Percentiles rank a stretch among this genome's conserved stretches.
These are phyloP conservation scores for Aureoboletus auriporus DNA, from an alignment of 768 basidiomycete genomes.

Conservation along the genomic window DNA sequence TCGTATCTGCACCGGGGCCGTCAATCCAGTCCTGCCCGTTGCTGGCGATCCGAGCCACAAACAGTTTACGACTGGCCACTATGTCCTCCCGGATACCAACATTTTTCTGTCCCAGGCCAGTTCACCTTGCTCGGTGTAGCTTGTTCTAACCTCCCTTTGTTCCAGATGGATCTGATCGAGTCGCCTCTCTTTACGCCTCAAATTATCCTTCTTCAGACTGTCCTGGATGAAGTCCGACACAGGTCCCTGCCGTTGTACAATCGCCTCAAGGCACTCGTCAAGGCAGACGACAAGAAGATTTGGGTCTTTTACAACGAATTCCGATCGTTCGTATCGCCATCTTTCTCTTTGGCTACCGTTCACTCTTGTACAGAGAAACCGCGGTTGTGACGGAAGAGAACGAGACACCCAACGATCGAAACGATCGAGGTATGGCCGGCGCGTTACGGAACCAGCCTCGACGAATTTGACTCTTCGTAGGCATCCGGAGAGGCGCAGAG, in stretches of 20 bases:
- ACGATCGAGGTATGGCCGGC: slow-evolving; percentile 71
- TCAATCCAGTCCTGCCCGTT: slow-evolving; percentile 49
- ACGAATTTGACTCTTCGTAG: slow-evolving; percentile 36
- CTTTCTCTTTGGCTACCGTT: background rate
- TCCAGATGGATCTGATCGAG: slow-evolving; percentile 91
- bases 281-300: slow-evolving; percentile 79
- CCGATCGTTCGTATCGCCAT: slow-evolving; percentile 53
- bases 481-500: slow-evolving; percentile 79
- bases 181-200: slow-evolving; percentile 71
- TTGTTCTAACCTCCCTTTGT: slow-evolving; percentile 1
- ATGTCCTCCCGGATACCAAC: slow-evolving; percentile 91
- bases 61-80: slow-evolving; percentile 64
- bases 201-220: slow-evolving; percentile 90
- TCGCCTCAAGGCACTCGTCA: slow-evolving; percentile 80
- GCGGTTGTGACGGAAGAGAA: slow-evolving; percentile 71
- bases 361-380: slow-evolving; percentile 56
- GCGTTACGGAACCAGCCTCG: background rate
- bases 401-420: slow-evolving; percentile 89
- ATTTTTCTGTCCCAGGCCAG: slow-evolving; percentile 81
- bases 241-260: slow-evolving; percentile 90
- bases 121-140: background rate
- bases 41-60: slow-evolving; percentile 57
- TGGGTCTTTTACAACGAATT: slow-evolving; percentile 90
- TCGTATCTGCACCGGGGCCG: slow-evolving; percentile 46
- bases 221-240: slow-evolving; percentile 94